Conservation (phyloP, 1,284 basidiomycete species). For the Boletus austroedulis region DNA sequence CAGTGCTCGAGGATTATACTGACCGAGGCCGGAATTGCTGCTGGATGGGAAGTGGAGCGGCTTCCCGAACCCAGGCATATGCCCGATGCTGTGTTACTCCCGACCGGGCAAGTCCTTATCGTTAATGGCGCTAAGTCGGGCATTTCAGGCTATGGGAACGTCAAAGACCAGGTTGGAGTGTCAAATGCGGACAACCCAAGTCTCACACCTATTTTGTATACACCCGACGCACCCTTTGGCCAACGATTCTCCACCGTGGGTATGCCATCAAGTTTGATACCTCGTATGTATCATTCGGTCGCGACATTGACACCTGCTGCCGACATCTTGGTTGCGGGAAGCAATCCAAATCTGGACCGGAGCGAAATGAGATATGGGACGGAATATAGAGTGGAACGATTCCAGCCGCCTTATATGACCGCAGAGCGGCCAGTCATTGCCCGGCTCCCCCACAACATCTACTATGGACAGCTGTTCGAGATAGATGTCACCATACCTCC, state of each 20-base stretch:
- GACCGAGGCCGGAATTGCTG: constrained; percentile 58
- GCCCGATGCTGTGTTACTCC: constrained; percentile 80
- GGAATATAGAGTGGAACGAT: constrained; percentile 79
- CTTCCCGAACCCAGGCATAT: constrained; percentile 76
- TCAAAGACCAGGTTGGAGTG: constrained; percentile 60
- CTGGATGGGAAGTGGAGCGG: constrained; percentile 71
- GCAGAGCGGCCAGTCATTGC: constrained; percentile 52
- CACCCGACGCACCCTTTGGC: constrained; percentile 58
- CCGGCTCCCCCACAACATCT: constrained; percentile 41
- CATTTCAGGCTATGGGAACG: constrained; percentile 84
- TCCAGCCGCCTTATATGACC: constrained; percentile 68
- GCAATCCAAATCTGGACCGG: constrained; percentile 79
- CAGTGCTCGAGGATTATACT: constrained; percentile 74
- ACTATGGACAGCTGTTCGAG: constrained; percentile 45
- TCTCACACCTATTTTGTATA: constrained; percentile 71
- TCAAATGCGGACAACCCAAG: constrained; percentile 82
- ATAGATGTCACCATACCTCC: constrained; percentile 43
- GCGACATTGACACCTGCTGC: constrained; percentile 71
- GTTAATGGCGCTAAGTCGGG: constrained; percentile 75
- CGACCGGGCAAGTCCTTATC: constrained; percentile 73
- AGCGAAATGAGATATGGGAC: constrained; percentile 69
- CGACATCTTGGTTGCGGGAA: constrained; percentile 74
- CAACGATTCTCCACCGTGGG: constrained; percentile 60
- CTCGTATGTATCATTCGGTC: constrained; percentile 81
- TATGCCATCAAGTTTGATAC: constrained; percentile 67